These are phyloP conservation scores for Fragaria ananassa DNA, from an alignment of 306 rosid genomes.

Conservation along the genomic window DNA sequence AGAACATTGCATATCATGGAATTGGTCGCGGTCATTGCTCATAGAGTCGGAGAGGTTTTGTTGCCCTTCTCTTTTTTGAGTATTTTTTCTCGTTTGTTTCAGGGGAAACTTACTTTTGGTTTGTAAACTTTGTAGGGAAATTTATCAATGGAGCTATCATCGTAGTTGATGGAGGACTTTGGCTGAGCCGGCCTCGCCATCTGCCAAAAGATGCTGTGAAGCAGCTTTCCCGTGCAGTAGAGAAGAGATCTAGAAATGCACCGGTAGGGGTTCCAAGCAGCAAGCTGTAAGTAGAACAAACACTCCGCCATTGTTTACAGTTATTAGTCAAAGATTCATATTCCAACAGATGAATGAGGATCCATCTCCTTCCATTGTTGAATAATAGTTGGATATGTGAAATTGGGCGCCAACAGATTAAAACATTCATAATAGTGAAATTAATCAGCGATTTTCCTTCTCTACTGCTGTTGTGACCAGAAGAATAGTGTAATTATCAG, in stretches of 20 bases:
- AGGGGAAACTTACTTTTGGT: background rate
- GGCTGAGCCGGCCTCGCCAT: conserved; percentile 87
- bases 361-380: background rate
- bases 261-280: conserved; percentile 69
- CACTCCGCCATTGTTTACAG: background rate
- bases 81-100: background rate
- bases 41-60: background rate
- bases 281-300: conserved; percentile 48
- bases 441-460: background rate
- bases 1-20: background rate
- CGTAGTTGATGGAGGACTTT: conserved; percentile 78
- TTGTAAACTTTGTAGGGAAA: conserved; percentile 61
- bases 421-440: background rate
- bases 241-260: conserved; percentile 63
- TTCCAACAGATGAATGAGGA: background rate
- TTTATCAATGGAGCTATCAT: conserved; percentile 65
- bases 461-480: background rate
- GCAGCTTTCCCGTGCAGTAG: conserved; percentile 73
- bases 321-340: background rate
- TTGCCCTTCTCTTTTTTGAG: background rate
- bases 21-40: background rate
- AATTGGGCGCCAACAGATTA: background rate
- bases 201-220: conserved; percentile 71
- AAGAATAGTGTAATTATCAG: background rate
- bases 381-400: background rate